Evolutionary conservation across 2,329 filamentous ascomycete species (phyloP).

Genomic region (Ophiostoma fasciatum): DNA sequence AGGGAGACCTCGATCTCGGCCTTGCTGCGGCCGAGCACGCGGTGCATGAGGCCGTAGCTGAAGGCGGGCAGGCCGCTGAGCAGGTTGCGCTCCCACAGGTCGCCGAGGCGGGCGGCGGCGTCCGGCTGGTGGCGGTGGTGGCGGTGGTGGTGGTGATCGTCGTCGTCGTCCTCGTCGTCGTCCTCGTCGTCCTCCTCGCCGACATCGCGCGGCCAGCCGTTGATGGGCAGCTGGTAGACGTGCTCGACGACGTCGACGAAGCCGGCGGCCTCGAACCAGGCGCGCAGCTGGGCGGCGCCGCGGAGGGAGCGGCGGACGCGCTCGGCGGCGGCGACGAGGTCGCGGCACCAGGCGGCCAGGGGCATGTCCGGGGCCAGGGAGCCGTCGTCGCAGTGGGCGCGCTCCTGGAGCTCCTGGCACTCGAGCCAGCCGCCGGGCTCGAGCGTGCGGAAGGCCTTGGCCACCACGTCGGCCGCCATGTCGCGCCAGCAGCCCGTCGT

Average conservation of each 20-base stretch:
- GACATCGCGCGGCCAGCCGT: constrained; percentile 18
- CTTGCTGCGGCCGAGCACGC: constrained; percentile 24
- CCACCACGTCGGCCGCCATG: constrained; percentile 34
- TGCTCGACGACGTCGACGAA: constrained; percentile 19
- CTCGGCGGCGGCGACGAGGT: constrained; percentile 11
- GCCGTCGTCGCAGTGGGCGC: constrained; percentile 15
- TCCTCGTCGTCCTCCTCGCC: constrained; percentile 11
- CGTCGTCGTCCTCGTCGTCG: too few species aligned
- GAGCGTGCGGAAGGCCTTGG: constrained; percentile 33
- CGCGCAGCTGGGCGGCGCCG: constrained; percentile 11
- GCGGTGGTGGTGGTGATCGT: constrained; percentile 10
- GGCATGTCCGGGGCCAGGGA: constrained; percentile 11
- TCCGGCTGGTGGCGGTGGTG: too few species aligned
- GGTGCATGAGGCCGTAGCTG: constrained; percentile 16
- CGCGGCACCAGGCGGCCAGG: constrained; percentile 12
- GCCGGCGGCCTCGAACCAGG: constrained; percentile 16
- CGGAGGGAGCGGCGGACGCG: constrained; percentile 11
- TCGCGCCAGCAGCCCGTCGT: constrained; percentile 34
- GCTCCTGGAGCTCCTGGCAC: constrained; percentile 31
- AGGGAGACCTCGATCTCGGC: constrained; percentile 37
- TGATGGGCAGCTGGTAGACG: constrained; percentile 19
- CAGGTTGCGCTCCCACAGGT: constrained; percentile 17
- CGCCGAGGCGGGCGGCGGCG: constrained; percentile 13
- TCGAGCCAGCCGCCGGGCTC: constrained; percentile 40
- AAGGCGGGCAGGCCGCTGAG: constrained; percentile 18